Evolutionary conservation across 495 filamentous ascomycete genomes (phyloP).

Genomic region (Penicillium goetzii): DNA sequence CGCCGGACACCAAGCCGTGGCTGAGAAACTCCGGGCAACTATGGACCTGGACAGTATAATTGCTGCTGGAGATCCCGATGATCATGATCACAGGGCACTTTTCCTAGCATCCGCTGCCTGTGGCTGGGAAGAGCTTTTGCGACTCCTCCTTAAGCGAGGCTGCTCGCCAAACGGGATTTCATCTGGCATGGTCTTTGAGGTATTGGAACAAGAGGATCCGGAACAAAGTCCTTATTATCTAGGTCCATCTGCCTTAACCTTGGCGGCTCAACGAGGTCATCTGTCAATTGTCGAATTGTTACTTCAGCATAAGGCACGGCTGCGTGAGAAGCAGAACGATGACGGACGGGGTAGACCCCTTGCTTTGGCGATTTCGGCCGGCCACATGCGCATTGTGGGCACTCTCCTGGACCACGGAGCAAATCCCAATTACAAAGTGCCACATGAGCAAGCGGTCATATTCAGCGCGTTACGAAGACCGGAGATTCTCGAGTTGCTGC

Average conservation of each 20-base stretch:
- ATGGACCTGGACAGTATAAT: not conserved
- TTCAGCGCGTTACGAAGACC: not conserved
- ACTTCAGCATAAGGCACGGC: no score
- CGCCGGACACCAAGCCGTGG: no score
- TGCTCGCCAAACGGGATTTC: no score
- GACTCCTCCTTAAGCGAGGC: not conserved
- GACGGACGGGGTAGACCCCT: not conserved
- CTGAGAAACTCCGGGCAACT: no score
- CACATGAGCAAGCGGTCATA: not conserved
- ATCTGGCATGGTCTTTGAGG: no score
- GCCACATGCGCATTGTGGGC: not conserved
- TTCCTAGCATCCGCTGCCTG: not conserved
- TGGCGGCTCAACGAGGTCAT: no score
- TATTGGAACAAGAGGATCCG: no score
- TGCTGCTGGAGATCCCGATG: not conserved
- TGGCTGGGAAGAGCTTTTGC: slow-evolving; percentile 1
- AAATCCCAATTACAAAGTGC: not conserved
- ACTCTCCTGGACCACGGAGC: not conserved
- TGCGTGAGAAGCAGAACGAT: no score
- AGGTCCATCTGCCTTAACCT: no score
- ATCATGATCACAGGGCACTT: not conserved
- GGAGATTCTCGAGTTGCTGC: not conserved
- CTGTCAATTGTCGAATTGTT: no score
- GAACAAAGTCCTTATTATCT: no score
- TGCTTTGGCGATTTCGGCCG: not conserved